These are phyloP conservation scores for Ustilago hordei DNA, from an alignment of 1,284 basidiomycete species.

Conservation along the genomic window DNA sequence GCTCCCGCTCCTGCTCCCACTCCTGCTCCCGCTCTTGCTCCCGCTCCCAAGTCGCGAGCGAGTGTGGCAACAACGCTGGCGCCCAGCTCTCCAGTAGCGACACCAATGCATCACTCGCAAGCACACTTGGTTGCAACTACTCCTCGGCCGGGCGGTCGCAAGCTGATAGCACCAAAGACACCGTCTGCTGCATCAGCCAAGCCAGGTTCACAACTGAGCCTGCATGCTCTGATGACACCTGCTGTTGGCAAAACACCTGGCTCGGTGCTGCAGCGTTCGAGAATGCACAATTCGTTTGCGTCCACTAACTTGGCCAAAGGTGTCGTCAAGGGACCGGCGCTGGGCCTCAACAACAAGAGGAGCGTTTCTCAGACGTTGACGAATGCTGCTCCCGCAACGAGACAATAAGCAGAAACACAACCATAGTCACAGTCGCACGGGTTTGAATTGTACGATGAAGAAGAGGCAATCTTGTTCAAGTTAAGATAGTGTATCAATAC, in stretches of 20 bases:
- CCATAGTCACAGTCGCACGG: not conserved
- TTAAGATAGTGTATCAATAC: conserved; percentile 10
- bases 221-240: conserved; percentile 43
- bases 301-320: conserved; percentile 32
- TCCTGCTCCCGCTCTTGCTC: conserved; percentile 5
- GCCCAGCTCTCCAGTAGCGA: conserved; percentile 27
- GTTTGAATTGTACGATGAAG: not conserved
- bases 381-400: conserved; percentile 8
- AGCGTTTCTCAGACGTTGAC: conserved; percentile 26
- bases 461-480: conserved; percentile 1
- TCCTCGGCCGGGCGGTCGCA: conserved; percentile 22
- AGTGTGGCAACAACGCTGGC: conserved; percentile 26
- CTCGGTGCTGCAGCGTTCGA: conserved; percentile 41
- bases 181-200: conserved; percentile 12
- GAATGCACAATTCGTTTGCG: conserved; percentile 45
- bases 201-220: conserved; percentile 24
- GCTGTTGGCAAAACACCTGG: conserved; percentile 44
- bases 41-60: conserved; percentile 8
- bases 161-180: conserved; percentile 28
- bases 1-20: conserved; percentile 21
- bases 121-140: conserved; percentile 29
- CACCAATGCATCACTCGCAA: conserved; percentile 26
- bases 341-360: conserved; percentile 21
- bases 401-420: conserved; percentile 8
- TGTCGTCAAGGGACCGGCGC: conserved; percentile 20